These are phyloP conservation scores for Stromatinia cepivora DNA, from an alignment of 2,329 filamentous ascomycete species.

Conservation along the genomic window DNA sequence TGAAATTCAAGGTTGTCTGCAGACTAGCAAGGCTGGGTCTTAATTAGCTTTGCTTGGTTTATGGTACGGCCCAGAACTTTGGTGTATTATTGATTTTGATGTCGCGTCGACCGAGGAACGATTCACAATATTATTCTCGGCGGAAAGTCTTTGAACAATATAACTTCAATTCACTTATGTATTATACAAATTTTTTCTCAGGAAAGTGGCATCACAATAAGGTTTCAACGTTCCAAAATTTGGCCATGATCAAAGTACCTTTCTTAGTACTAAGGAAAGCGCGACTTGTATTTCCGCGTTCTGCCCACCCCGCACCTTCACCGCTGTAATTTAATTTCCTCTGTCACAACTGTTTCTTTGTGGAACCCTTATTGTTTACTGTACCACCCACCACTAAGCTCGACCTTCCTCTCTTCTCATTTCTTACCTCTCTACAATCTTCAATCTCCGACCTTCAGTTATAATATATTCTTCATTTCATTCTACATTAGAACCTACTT, in stretches of 20 bases:
- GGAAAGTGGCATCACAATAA: background rate
- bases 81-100: background rate
- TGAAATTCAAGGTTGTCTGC: background rate
- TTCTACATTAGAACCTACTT: slow-evolving; percentile 11
- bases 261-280: slow-evolving; percentile 12
- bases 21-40: background rate
- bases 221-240: background rate
- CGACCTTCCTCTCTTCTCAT: background rate
- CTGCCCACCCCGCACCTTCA: slow-evolving; percentile 25
- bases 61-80: slow-evolving; percentile 6
- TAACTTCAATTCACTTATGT: background rate
- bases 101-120: slow-evolving; percentile 9
- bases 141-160: background rate
- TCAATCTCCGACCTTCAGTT: slow-evolving; percentile 11
- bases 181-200: background rate
- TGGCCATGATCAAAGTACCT: background rate
- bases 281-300: slow-evolving; percentile 16
- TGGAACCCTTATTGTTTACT: background rate
- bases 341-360: background rate
- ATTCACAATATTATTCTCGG: background rate
- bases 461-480: slow-evolving; percentile 16
- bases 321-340: slow-evolving; percentile 20
- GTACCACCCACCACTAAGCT: background rate
- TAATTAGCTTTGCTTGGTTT: slow-evolving; percentile 5
- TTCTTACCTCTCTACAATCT: background rate